These are phyloP conservation scores for Talaromyces piceae DNA, from an alignment of 2,329 filamentous ascomycete genomes.

Conservation along the genomic window DNA sequence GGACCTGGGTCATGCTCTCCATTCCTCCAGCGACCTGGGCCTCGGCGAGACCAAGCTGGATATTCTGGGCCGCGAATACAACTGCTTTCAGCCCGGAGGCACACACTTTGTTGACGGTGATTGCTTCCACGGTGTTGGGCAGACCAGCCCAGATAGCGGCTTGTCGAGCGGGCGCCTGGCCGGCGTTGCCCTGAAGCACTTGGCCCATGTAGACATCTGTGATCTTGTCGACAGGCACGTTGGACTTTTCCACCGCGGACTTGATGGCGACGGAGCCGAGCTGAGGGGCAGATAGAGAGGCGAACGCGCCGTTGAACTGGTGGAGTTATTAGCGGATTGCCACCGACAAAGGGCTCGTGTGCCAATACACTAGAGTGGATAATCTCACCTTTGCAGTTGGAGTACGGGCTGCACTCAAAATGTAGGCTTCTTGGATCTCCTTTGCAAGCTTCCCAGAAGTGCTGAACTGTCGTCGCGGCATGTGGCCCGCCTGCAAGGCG, in stretches of 20 bases:
- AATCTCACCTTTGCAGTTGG: slow-evolving; percentile 71
- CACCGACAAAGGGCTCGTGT: background rate
- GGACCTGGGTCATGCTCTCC: slow-evolving; percentile 95
- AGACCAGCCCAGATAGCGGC: slow-evolving; percentile 83
- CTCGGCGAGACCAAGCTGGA: slow-evolving; percentile 82
- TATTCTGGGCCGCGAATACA: slow-evolving; percentile 82
- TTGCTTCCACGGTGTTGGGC: slow-evolving; percentile 70
- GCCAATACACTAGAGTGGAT: background rate
- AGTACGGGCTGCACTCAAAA: slow-evolving; percentile 80
- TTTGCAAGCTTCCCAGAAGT: slow-evolving; percentile 42
- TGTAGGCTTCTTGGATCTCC: slow-evolving; percentile 87
- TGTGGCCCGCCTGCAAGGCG: slow-evolving; percentile 34
- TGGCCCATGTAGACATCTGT: slow-evolving; percentile 97
- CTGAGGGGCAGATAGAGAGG: slow-evolving; percentile 73
- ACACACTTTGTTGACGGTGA: slow-evolving; percentile 97
- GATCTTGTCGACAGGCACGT: slow-evolving; percentile 70
- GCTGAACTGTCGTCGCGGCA: slow-evolving; percentile 47
- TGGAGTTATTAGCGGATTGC: background rate
- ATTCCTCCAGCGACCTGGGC: slow-evolving; percentile 91
- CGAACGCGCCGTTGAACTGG: slow-evolving; percentile 90
- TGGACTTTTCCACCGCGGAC: slow-evolving; percentile 78
- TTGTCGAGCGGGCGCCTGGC: slow-evolving; percentile 88
- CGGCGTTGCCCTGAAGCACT: slow-evolving; percentile 74
- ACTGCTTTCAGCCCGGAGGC: slow-evolving; percentile 92
- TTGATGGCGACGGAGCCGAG: slow-evolving; percentile 89